A percentile compares a stretch with the other conserved stretches of the same genome.
These are phyloP conservation scores for Kernera saxatilis DNA, from an alignment of 345 rosid species.

Conservation along the genomic window DNA sequence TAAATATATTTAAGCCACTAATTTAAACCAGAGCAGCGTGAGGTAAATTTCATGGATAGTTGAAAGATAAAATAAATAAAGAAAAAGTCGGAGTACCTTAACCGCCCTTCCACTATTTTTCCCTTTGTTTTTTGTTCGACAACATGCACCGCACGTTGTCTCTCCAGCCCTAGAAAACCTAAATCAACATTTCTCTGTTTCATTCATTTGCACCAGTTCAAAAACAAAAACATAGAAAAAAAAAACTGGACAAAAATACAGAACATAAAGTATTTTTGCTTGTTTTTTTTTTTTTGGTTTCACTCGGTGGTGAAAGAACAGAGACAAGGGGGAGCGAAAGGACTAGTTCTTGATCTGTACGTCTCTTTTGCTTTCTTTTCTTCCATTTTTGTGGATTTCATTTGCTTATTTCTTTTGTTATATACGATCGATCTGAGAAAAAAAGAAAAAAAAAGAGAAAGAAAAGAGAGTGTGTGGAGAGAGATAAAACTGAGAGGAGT, in stretches of 20 bases:
- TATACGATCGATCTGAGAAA: background rate
- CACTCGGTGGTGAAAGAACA: slow-evolving; percentile 22
- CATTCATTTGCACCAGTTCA: slow-evolving; percentile 16
- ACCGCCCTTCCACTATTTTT: slow-evolving; percentile 14
- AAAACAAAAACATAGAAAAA: background rate
- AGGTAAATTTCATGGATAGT: background rate
- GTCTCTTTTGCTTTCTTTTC: slow-evolving; percentile 23
- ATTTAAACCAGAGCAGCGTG: background rate
- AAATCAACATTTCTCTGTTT: slow-evolving; percentile 11
- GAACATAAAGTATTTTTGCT: background rate
- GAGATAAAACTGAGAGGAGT: slow-evolving; percentile 16
- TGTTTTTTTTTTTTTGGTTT: background rate
- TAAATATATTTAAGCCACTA: background rate
- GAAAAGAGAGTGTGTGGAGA: background rate
- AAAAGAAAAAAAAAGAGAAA: background rate
- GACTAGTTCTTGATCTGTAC: background rate
- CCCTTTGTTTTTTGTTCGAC: background rate
- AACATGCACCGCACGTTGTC: slow-evolving; percentile 33
- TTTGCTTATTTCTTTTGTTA: background rate
- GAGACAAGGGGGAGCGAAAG: slow-evolving; percentile 5
- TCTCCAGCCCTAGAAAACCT: slow-evolving; percentile 23
- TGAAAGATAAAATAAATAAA: background rate
- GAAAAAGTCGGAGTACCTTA: background rate
- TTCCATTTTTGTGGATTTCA: slow-evolving; percentile 15
- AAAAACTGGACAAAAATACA: background rate